Conservation (phyloP, 1,284 basidiomycete species). For the Sutorius eximius region DNA sequence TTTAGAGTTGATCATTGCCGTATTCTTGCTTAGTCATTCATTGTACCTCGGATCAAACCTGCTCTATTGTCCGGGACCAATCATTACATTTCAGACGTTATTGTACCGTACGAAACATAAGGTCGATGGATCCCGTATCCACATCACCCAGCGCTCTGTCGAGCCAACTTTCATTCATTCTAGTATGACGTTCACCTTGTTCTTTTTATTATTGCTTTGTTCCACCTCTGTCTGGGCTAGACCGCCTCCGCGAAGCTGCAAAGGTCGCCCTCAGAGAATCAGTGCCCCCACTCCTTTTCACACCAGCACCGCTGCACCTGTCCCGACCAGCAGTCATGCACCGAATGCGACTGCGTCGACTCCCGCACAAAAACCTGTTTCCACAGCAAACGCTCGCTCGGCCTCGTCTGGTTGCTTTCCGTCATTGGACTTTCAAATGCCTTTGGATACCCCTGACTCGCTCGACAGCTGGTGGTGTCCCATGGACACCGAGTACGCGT, state of each 20-base stretch:
- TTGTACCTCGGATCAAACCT: neutral
- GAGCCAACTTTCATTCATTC: neutral
- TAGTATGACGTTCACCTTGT: conserved; percentile 5
- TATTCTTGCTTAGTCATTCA: neutral
- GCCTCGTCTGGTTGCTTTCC: conserved; percentile 48
- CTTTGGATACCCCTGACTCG: conserved; percentile 45
- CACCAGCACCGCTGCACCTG: neutral
- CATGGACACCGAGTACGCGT: conserved; percentile 61
- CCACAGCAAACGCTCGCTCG: neutral
- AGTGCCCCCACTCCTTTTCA: neutral
- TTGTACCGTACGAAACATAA: conserved; percentile 7
- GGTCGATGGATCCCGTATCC: neutral
- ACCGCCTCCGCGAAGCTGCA: conserved; percentile 17
- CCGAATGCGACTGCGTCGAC: neutral
- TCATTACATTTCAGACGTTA: neutral
- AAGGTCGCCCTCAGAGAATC: neutral
- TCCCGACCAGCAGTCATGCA: neutral
- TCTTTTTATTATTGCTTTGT: conserved; percentile 11
- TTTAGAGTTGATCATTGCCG: neutral
- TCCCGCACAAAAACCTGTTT: neutral
- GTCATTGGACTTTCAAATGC: conserved; percentile 58
- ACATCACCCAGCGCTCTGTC: neutral
- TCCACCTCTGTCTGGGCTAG: conserved; percentile 8
- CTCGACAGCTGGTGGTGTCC: conserved; percentile 68
- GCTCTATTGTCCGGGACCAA: neutral